Percentiles rank a stretch among this genome's conserved stretches.
phyloP scores from a whole-genome alignment of 192 early-diverging fungal genomes.

The Entrophospora sp. region DNA sequence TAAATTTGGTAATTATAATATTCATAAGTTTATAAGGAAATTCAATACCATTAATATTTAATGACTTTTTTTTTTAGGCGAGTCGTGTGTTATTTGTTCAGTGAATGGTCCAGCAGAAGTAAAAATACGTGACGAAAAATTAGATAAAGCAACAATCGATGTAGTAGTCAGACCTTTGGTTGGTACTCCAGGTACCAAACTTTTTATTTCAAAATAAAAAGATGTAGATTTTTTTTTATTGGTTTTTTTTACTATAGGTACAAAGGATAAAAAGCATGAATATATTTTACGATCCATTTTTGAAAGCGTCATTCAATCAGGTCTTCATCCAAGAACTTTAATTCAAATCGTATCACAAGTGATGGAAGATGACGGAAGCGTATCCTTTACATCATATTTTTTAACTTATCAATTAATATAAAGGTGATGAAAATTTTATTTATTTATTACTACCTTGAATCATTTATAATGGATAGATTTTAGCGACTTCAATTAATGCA shows the following conservation, averaged over 20 bases:
- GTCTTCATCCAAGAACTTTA: conserved; percentile 77
- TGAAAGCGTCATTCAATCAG: conserved; percentile 64
- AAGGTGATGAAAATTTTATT: background rate
- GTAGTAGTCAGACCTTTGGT: conserved; percentile 65
- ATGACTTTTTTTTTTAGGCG: conserved; percentile 33
- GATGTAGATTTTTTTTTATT: background rate
- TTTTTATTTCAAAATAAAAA: background rate
- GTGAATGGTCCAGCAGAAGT: conserved; percentile 87
- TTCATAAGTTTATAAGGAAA: background rate
- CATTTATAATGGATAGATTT: conserved; percentile 32
- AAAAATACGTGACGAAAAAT: conserved; percentile 73
- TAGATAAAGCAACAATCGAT: conserved; percentile 80
- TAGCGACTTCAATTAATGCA: conserved; percentile 78
- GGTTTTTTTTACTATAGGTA: conserved; percentile 25
- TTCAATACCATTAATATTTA: background rate
- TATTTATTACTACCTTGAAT: background rate
- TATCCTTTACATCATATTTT: conserved; percentile 29
- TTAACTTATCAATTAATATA: background rate
- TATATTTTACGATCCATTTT: conserved; percentile 58
- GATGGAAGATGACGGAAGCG: conserved; percentile 75
- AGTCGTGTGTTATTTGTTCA: conserved; percentile 64
- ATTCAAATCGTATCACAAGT: conserved; percentile 85
- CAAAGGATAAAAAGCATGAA: conserved; percentile 71
- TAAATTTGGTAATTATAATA: conserved; percentile 47
- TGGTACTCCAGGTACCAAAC: conserved; percentile 45